Percentiles rank a stretch among this genome's conserved stretches.
Conservation (phyloP, 2,329 filamentous ascomycete genomes). For the Calonectria crousiana region DNA sequence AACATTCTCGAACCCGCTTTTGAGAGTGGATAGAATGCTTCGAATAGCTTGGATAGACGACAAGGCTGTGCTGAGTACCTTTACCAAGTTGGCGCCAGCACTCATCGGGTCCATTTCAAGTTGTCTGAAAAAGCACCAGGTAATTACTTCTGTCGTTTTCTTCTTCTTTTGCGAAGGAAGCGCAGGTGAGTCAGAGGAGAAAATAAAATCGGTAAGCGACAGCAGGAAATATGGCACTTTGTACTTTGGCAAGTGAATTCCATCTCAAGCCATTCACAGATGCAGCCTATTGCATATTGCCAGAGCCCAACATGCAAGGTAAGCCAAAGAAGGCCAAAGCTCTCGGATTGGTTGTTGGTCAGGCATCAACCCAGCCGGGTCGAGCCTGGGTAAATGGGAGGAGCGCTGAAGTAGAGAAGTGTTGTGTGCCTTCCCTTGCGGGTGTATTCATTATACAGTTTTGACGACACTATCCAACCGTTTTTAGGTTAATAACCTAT, state of each 20-base stretch:
- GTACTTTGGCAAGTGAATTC: not conserved
- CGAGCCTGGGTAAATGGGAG: not conserved
- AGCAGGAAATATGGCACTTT: not conserved
- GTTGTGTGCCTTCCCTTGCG: not conserved
- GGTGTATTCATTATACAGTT: not conserved
- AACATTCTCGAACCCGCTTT: not conserved
- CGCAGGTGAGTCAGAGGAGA: not conserved
- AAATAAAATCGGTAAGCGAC: not conserved
- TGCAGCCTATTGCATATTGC: not conserved
- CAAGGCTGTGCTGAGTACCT: not conserved
- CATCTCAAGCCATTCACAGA: not conserved
- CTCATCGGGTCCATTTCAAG: not conserved
- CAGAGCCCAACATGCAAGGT: not conserved
- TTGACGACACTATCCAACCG: too few relatives aligned
- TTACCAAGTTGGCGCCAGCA: not conserved
- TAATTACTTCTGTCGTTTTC: not conserved
- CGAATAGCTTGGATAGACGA: not conserved
- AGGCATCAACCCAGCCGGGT: not conserved
- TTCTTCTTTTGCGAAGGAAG: not conserved
- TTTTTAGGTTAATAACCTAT: not conserved
- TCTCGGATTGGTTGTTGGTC: not conserved
- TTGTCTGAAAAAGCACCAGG: not conserved
- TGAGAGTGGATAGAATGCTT: not conserved
- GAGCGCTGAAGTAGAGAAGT: too few relatives aligned
- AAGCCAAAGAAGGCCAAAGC: not conserved